These are phyloP conservation scores for Dalbergia cochinchinensis DNA, from an alignment of 306 rosid species.

Conservation along the genomic window DNA sequence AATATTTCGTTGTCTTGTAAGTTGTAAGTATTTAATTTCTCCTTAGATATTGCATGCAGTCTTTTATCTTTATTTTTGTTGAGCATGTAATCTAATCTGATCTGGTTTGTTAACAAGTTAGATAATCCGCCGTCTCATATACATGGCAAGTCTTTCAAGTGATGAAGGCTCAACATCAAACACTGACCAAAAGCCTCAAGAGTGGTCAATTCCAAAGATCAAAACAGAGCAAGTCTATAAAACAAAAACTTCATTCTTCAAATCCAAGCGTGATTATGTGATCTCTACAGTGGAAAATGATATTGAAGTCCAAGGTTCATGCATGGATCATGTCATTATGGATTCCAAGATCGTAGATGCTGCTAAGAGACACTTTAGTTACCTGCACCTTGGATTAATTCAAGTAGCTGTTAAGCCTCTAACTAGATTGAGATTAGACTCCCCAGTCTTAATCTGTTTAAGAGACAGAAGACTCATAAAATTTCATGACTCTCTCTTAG, in stretches of 20 bases:
- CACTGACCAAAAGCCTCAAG: background rate
- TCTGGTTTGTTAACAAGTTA: background rate
- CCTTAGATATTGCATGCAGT: background rate
- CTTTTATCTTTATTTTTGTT: background rate
- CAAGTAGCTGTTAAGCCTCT: slow-evolving; percentile 31
- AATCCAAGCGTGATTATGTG: background rate
- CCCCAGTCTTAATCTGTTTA: slow-evolving; percentile 21
- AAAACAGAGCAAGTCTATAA: background rate
- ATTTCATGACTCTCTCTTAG: background rate
- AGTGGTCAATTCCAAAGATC: background rate
- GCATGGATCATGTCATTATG: background rate
- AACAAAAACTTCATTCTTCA: background rate
- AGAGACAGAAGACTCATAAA: background rate
- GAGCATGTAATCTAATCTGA: background rate
- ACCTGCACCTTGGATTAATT: slow-evolving; percentile 18
- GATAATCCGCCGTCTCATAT: too few relatives aligned
- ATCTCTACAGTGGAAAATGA: background rate
- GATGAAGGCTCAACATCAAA: background rate
- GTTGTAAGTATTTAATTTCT: background rate
- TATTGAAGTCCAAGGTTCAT: background rate
- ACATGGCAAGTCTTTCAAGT: too few relatives aligned
- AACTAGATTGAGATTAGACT: background rate
- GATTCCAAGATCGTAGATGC: background rate
- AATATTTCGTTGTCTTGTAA: background rate
- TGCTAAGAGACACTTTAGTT: background rate